phyloP scores from a whole-genome alignment of 75 land plant genomes.

The Pinus taeda region DNA sequence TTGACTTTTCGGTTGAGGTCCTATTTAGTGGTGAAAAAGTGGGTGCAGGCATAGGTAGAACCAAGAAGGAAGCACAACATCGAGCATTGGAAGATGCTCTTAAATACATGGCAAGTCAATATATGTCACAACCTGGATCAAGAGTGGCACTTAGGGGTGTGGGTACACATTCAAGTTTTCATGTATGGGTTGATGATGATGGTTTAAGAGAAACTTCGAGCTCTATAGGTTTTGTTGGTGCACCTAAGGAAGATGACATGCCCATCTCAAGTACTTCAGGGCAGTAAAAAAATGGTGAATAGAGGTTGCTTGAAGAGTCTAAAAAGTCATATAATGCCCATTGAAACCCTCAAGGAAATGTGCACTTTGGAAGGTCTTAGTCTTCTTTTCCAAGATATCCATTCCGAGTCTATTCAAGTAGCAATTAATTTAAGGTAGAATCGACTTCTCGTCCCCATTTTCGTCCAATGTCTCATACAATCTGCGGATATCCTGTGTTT shows the following conservation, averaged over 20 bases:
- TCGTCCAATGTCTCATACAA: no score
- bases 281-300: constrained; percentile 34
- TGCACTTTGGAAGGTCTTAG: no score
- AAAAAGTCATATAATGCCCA: constrained; percentile 39
- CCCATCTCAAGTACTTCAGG: constrained; percentile 59
- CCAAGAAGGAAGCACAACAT: constrained; percentile 45
- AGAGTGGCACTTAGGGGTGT: background rate
- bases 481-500: no score
- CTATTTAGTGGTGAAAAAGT: constrained; percentile 41
- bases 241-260: constrained; percentile 5
- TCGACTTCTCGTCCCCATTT: no score
- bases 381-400: no score
- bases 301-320: constrained; percentile 26
- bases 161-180: background rate
- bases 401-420: no score
- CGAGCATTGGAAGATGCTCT: constrained; percentile 37
- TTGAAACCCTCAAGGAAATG: constrained; percentile 63
- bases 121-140: constrained; percentile 1
- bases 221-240: constrained; percentile 4
- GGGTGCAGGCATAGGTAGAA: constrained; percentile 37
- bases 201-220: constrained; percentile 5
- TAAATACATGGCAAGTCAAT: constrained; percentile 34
- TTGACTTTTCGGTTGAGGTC: constrained; percentile 6
- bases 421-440: no score
- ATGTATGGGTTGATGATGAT: constrained; percentile 1